A percentile compares a stretch with the other conserved stretches of the same genome.
Conservation (phyloP, 2,329 filamentous ascomycete species). For the Gaeumannomyces tritici region DNA sequence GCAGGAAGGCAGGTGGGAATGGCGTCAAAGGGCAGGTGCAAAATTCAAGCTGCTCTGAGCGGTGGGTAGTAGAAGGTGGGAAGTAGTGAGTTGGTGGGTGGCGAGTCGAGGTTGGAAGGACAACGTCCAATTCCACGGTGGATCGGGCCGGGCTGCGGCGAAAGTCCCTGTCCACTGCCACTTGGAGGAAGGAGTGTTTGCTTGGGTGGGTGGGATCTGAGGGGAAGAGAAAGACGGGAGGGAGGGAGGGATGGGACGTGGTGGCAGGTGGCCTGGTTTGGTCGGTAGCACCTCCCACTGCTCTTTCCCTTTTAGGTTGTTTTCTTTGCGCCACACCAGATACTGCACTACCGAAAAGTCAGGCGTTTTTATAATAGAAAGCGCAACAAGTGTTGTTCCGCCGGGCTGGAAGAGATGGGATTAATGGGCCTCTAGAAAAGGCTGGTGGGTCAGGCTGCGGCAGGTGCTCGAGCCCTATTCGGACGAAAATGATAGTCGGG, state of each 20-base stretch:
- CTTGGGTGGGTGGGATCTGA: neutral
- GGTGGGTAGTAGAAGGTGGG: neutral
- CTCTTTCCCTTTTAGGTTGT: neutral
- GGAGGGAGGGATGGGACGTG: neutral
- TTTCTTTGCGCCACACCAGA: neutral
- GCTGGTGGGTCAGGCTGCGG: no score
- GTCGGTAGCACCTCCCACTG: neutral
- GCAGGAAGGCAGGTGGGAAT: neutral
- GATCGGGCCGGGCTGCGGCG: neutral
- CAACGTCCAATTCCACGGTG: neutral
- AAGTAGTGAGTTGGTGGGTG: neutral
- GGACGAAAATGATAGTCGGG: no score
- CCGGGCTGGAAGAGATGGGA: neutral
- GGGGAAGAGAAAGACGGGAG: neutral
- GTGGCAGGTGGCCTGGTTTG: neutral
- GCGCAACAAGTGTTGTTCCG: neutral
- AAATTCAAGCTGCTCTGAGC: neutral
- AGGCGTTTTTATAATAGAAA: neutral
- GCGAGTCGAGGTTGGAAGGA: neutral
- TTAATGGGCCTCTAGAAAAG: neutral
- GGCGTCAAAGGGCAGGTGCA: neutral
- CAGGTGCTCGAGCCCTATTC: no score
- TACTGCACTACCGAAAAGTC: no score
- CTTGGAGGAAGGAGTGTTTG: neutral
- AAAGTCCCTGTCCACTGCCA: neutral